Evolutionary conservation across 164 flowering plant species (phyloP).

Genomic region (Macadamia integrifolia): DNA sequence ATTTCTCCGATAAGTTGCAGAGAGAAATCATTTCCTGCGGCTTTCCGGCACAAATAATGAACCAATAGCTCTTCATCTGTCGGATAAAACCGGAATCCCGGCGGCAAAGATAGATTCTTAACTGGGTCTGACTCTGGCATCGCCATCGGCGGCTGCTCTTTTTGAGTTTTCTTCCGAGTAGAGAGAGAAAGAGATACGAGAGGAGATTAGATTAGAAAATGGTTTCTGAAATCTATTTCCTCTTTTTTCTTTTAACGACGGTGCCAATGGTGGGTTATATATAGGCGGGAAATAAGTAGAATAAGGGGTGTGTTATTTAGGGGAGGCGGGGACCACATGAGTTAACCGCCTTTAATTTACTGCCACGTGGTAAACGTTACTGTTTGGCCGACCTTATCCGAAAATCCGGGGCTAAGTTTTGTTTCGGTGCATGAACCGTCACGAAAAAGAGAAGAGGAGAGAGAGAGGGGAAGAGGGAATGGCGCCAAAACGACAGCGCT

Average conservation of each 20-base stretch:
- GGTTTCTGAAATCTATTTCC: not conserved
- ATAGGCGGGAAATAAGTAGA: slow-evolving; percentile 1
- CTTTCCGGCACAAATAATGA: slow-evolving; percentile 29
- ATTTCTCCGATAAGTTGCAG: slow-evolving; percentile 26
- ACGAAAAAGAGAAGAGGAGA: slow-evolving; percentile 1
- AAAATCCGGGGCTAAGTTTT: not conserved
- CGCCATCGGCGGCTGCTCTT: slow-evolving; percentile 11
- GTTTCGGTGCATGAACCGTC: slow-evolving; percentile 28
- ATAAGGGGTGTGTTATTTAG: not conserved
- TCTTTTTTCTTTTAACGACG: not conserved
- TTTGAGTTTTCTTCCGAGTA: not conserved
- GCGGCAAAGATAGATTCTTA: slow-evolving; percentile 24
- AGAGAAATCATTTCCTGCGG: slow-evolving; percentile 22
- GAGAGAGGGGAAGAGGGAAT: not conserved
- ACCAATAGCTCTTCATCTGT: slow-evolving; percentile 36
- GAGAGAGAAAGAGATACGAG: not conserved
- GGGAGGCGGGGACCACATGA: slow-evolving; percentile 10
- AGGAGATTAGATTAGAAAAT: not conserved
- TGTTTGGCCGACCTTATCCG: slow-evolving; percentile 33
- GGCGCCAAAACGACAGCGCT: too few species aligned
- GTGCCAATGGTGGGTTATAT: not conserved
- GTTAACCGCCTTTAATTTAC: slow-evolving; percentile 4
- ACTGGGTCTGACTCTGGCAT: slow-evolving; percentile 17
- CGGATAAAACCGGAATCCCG: slow-evolving; percentile 35
- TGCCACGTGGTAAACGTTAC: slow-evolving; percentile 24